phyloP scores from a whole-genome alignment of 345 rosid species.

The Adansonia digitata region DNA sequence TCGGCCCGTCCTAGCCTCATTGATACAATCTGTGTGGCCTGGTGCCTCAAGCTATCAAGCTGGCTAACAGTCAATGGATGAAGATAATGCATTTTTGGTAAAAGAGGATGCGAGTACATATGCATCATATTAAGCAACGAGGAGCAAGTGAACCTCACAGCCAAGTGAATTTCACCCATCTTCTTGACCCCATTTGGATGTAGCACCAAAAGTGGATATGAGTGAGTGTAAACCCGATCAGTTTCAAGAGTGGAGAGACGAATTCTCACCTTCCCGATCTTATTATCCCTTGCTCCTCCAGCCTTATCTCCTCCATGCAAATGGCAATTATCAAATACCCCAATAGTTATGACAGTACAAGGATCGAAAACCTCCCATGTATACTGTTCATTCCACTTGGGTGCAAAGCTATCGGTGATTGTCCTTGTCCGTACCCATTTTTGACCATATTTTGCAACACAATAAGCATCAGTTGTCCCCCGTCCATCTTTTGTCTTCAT shows the following conservation, averaged over 20 bases:
- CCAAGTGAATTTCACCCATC: conserved; percentile 93
- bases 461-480: conserved; percentile 86
- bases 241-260: conserved; percentile 92
- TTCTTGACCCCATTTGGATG: conserved; percentile 78
- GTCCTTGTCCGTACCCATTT: conserved; percentile 93
- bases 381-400: conserved; percentile 98
- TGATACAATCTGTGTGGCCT: conserved; percentile 83
- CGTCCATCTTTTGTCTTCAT: conserved; percentile 88
- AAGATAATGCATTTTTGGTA: conserved; percentile 90
- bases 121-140: conserved; percentile 92
- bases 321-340: conserved; percentile 87
- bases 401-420: conserved; percentile 74
- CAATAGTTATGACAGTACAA: conserved; percentile 83
- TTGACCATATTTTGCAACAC: conserved; percentile 90
- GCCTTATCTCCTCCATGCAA: conserved; percentile 64
- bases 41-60: conserved; percentile 84
- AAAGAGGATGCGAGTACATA: conserved; percentile 71
- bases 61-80: conserved; percentile 83
- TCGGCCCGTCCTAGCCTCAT: conserved; percentile 80
- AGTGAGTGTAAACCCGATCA: conserved; percentile 83
- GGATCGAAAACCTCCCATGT: conserved; percentile 97
- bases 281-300: conserved; percentile 54
- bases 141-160: conserved; percentile 82
- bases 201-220: conserved; percentile 77
- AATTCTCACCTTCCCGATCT: conserved; percentile 80